Conservation (phyloP, 202 grass and related monocot species). For the Brachypodium distachyon region DNA sequence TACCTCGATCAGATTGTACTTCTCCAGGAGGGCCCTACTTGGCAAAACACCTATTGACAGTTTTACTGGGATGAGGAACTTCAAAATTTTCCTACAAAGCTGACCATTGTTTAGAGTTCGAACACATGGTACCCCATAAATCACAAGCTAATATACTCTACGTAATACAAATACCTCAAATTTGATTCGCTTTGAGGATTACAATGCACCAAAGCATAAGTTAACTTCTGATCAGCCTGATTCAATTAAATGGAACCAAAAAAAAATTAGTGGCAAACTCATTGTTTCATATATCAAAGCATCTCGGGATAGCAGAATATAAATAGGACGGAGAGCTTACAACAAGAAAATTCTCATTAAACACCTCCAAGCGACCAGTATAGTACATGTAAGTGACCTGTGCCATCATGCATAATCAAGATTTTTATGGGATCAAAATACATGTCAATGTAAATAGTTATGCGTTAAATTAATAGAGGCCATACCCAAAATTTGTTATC, state of each 20-base stretch:
- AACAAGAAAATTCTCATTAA: constrained; percentile 86
- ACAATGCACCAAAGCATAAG: constrained; percentile 73
- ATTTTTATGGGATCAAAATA: background rate
- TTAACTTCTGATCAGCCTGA: constrained; percentile 92
- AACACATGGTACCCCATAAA: background rate
- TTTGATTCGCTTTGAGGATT: constrained; percentile 59
- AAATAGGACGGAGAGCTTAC: constrained; percentile 38
- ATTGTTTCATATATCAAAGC: background rate
- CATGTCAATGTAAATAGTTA: background rate
- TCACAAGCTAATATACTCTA: background rate
- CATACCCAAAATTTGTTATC: background rate
- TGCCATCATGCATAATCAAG: constrained; percentile 4
- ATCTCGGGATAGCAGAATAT: background rate
- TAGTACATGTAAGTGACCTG: constrained; percentile 99
- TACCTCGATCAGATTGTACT: constrained; percentile 88
- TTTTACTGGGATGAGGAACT: constrained; percentile 94
- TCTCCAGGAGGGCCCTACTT: constrained; percentile 53
- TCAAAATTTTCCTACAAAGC: constrained; percentile 78
- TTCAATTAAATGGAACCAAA: constrained; percentile 23
- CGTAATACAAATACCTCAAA: constrained; percentile 53
- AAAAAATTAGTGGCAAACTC: constrained; percentile 9
- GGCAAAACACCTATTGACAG: constrained; percentile 85
- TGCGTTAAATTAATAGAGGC: background rate
- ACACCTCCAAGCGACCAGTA: constrained; percentile 82
- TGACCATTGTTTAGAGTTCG: constrained; percentile 13